Evolutionary conservation across 2,329 filamentous ascomycete genomes (phyloP), one percentile per base, ranked within the genome.

Genomic region (Ambrosiella beaveri): DNA sequence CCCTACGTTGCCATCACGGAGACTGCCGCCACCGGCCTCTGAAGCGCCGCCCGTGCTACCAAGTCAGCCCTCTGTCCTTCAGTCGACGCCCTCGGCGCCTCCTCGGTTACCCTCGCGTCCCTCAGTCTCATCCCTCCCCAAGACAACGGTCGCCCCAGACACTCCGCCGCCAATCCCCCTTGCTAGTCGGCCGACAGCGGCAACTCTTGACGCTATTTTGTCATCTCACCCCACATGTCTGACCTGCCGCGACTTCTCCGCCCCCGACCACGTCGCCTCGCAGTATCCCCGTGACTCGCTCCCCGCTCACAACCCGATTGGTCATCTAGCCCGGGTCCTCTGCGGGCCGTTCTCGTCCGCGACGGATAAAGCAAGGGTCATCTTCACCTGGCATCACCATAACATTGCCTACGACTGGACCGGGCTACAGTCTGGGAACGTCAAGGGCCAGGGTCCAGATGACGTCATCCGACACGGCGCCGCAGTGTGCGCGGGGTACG

Each of bases 361-460:
- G 1, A 95, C 91, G 0, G 91, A 97, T 69, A 96, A 96, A 71
- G 91, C 93, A 1, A 79, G 93, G 36, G 88, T 82, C 1, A 87
- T 98, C 61, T 97, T 97, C 67, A 88, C 86, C 1, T 98, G 93
- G 93, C 81, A 90, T 45, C 91, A 97, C 70, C 84, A 97, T 69
- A 97, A 97, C 65, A 83, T 98, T 59, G 77, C 76, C 52, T 98
- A 97, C 68, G 88, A 97, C 67, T 81, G 82, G 0, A 76, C 80
- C 35, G 78, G 83, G 27, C 95, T 96, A 72, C 94, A 94, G 66
- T 79, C 76, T 59, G 79, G 82, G 40, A 81, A 74, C 52, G 73
- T 95, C 38, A 76, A 81, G 62, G 74, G 78, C 7, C 82, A 81
- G 47, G 84, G 81, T 0, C 84, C 88, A 0, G 79, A 82, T 39